Evolutionary conservation across 2,329 filamentous ascomycete species (phyloP), one percentile per base, ranked within the genome.

Genomic region (Calonectria honghensis): DNA sequence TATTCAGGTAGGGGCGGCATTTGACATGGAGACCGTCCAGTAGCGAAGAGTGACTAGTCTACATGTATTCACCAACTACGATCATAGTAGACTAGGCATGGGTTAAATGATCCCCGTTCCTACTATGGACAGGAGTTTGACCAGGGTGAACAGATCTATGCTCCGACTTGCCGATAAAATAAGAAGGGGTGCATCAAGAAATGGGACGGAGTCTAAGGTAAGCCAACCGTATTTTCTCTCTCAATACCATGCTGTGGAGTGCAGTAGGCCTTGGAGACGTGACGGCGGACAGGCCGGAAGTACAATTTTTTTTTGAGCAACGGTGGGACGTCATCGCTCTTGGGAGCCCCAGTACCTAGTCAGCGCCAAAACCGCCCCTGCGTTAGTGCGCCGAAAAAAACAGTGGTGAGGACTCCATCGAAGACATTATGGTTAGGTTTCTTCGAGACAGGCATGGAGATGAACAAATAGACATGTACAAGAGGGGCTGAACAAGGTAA

Each of bases 341-440:
- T 31, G 9, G 59, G 27, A 27, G 48, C 57, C 41, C 51, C 50
- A 67, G 61, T 63, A 73, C 64, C 61, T 71, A 48, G 71, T 66
- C 51, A 50, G 65, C 61, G 68, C 66, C 71, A 74, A 75, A 75
- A 32, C 63, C 32, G 51, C 72, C 76, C 76, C 74, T 77, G 76
- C 76, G 74, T 72, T 76, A 77, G 76, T 77, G 76, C 50, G 52
- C 18, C 48, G 31, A 63, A 57, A 57, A 57, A 57, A 29, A 35
- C n/a, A 61, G 57, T n/a, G 41, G 70, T 51, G 35, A 50, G 35
- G 37, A 51, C 63, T 52, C 54, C 35, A 52, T 31, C 39, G 39
- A 59, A 72, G 70, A 20, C 70, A 50, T 50, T 50, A 29, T 57
- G 39, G 54, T 45, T 39, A 39, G 51, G 32, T 18, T 68, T 63